Percentiles rank a stretch among this genome's conserved stretches.
Conservation (phyloP, 2,329 filamentous ascomycete genomes). For the Fusarium piperis region DNA sequence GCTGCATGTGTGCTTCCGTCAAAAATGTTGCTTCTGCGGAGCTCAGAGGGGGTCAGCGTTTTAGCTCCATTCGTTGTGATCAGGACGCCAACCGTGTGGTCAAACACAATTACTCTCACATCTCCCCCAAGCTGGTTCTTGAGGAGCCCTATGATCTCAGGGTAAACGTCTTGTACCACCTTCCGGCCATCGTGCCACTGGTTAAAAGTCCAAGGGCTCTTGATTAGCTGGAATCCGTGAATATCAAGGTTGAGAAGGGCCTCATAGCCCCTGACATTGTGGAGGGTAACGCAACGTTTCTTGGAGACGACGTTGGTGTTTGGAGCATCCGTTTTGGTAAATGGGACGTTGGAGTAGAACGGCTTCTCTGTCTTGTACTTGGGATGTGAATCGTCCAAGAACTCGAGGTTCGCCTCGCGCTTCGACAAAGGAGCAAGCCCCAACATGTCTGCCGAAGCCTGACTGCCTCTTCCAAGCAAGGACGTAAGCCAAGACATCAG, state of each 20-base stretch:
- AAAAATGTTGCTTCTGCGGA: background rate
- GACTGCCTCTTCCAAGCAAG: background rate
- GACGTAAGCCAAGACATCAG: background rate
- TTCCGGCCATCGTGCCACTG: background rate
- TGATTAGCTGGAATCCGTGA: background rate
- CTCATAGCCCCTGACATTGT: background rate
- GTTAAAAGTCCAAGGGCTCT: background rate
- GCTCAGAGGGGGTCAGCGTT: background rate
- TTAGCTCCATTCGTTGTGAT: no score
- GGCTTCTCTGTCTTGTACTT: background rate
- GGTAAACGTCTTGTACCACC: background rate
- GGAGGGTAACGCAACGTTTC: background rate
- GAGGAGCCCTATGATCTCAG: background rate
- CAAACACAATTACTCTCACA: background rate
- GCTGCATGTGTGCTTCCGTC: background rate
- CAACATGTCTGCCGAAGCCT: no score
- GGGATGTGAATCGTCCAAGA: background rate
- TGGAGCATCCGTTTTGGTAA: background rate
- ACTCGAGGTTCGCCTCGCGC: background rate
- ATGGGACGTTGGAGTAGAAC: background rate
- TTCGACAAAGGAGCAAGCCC: background rate
- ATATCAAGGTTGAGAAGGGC: background rate
- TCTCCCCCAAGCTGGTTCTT: background rate
- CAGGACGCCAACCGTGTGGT: background rate
- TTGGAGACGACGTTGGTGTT: background rate